A percentile compares a stretch with the other conserved stretches of the same genome.
phyloP scores from a whole-genome alignment of 805 yeast genomes.

The Spathaspora sp. region DNA sequence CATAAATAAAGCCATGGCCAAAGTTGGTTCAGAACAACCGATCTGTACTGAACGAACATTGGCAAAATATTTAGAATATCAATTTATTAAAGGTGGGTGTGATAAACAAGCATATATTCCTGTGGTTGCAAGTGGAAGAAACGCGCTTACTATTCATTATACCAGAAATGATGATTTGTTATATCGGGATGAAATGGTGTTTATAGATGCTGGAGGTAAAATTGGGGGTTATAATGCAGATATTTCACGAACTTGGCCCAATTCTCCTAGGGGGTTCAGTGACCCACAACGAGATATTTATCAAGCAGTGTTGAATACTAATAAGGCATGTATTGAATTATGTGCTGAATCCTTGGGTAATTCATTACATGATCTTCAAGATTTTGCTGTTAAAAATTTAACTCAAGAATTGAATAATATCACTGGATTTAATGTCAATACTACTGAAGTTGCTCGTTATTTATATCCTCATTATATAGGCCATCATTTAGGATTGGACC shows the following conservation, averaged over 20 bases:
- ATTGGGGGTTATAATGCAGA: slow-evolving; percentile 94
- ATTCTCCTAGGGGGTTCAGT: slow-evolving; percentile 62
- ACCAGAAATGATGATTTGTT: slow-evolving; percentile 86
- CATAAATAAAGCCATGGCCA: slow-evolving; percentile 76
- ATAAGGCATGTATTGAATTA: slow-evolving; percentile 68
- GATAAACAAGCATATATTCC: slow-evolving; percentile 89
- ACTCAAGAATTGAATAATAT: slow-evolving; percentile 63
- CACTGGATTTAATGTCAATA: slow-evolving; percentile 58
- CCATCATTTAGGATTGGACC: slow-evolving; percentile 90
- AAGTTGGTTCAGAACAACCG: slow-evolving; percentile 37
- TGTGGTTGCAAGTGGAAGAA: slow-evolving; percentile 91
- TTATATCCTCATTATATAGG: slow-evolving; percentile 94
- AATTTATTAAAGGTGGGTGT: slow-evolving; percentile 84
- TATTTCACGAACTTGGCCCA: slow-evolving; percentile 96
- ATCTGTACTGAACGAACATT: slow-evolving; percentile 74
- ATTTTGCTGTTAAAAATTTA: slow-evolving; percentile 56
- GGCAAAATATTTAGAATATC: slow-evolving; percentile 75
- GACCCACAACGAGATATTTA: slow-evolving; percentile 82
- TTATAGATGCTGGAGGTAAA: slow-evolving; percentile 94
- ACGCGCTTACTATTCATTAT: slow-evolving; percentile 89
- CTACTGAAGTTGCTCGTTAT: slow-evolving; percentile 46
- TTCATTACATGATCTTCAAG: slow-evolving; percentile 75
- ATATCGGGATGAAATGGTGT: slow-evolving; percentile 72
- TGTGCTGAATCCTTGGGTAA: slow-evolving; percentile 53
- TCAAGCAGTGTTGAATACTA: slow-evolving; percentile 81